phyloP scores from a whole-genome alignment of 768 basidiomycete species.

The Hericium coralloides region DNA sequence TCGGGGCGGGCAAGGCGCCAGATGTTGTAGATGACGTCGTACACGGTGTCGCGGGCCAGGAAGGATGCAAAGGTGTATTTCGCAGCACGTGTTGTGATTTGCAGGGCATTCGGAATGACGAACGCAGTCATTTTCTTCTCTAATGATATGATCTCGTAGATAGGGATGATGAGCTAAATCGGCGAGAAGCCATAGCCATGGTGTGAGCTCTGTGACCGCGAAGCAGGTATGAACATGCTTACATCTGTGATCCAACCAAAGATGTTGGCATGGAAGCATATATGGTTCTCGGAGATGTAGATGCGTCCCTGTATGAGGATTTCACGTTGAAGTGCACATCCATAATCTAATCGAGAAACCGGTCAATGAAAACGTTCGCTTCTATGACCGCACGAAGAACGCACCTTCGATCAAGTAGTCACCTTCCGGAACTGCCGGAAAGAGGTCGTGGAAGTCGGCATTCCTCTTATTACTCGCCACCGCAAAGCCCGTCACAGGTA shows the following conservation, averaged over 20 bases:
- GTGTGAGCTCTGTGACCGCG: neutral
- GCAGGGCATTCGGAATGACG: slow-evolving; percentile 95
- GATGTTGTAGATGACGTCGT: slow-evolving; percentile 91
- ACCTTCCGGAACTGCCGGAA: slow-evolving; percentile 82
- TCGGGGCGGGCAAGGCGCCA: slow-evolving; percentile 88
- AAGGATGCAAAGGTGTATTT: slow-evolving; percentile 97
- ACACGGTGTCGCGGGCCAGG: slow-evolving; percentile 91
- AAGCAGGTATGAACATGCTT: slow-evolving; percentile 24
- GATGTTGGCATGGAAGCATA: slow-evolving; percentile 99
- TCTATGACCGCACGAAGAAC: slow-evolving; percentile 16
- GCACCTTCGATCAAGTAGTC: slow-evolving; percentile 97
- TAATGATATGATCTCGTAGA: slow-evolving; percentile 74
- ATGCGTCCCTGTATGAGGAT: slow-evolving; percentile 93
- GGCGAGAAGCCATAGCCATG: neutral
- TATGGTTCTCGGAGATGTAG: slow-evolving; percentile 96
- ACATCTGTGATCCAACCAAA: slow-evolving; percentile 99
- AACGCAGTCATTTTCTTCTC: slow-evolving; percentile 98
- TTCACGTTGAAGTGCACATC: slow-evolving; percentile 93
- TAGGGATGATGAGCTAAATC: slow-evolving; percentile 68
- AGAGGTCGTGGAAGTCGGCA: slow-evolving; percentile 92
- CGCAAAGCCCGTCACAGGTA: slow-evolving; percentile 93
- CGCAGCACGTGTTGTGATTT: slow-evolving; percentile 69
- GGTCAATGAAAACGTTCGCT: slow-evolving; percentile 1
- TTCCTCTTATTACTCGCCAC: slow-evolving; percentile 94
- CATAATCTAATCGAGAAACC: slow-evolving; percentile 64